phyloP scores from a whole-genome alignment of 176 grass and related monocot genomes.

The Poa annua region DNA sequence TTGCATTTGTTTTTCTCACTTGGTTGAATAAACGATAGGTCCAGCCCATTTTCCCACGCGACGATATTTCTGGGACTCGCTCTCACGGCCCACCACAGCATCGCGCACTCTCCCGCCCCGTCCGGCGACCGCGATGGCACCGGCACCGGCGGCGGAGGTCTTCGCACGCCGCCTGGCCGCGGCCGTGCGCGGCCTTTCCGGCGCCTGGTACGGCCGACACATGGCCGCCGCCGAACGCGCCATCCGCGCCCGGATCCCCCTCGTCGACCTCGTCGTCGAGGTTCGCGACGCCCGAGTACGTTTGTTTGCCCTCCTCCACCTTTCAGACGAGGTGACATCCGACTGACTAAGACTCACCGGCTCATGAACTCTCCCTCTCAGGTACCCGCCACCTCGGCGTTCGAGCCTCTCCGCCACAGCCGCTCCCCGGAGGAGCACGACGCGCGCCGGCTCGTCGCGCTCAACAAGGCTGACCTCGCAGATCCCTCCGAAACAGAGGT shows the following conservation, averaged over 20 bases:
- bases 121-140: constrained; percentile 30
- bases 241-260: constrained; percentile 54
- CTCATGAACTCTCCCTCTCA: constrained; percentile 9
- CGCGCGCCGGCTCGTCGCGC: constrained; percentile 44
- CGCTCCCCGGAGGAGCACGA: constrained; percentile 38
- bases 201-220: constrained; percentile 52
- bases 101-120: constrained; percentile 1
- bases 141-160: constrained; percentile 29
- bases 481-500: constrained; percentile 63
- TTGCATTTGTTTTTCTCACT: too few relatives aligned
- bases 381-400: constrained; percentile 59
- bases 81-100: neutral
- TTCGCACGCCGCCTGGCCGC: constrained; percentile 52
- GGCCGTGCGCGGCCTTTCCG: constrained; percentile 44
- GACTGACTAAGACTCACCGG: neutral
- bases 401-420: constrained; percentile 42
- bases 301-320: neutral
- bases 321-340: neutral
- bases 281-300: constrained; percentile 69
- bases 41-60: neutral
- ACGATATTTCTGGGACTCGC: neutral
- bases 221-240: constrained; percentile 65
- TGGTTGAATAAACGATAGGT: too few relatives aligned
- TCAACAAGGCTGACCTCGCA: constrained; percentile 76
- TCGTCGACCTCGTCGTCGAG: constrained; percentile 77